A percentile compares a stretch with the other conserved stretches of the same genome.
phyloP scores from a whole-genome alignment of 2,329 filamentous ascomycete genomes.

The Penicillium occitanis region DNA sequence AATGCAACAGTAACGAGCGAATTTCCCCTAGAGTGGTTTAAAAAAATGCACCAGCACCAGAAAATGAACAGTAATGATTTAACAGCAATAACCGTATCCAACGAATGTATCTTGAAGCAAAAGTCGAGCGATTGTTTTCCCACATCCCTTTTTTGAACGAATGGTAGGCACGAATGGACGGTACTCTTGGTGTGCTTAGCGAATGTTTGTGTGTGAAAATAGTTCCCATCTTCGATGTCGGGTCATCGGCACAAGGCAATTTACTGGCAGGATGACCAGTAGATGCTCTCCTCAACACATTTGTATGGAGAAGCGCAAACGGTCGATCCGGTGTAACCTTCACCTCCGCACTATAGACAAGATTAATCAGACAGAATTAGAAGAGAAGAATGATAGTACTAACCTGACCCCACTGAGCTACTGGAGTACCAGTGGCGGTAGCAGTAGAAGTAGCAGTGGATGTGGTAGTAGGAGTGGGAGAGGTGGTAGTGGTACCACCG shows the following conservation, averaged over 20 bases:
- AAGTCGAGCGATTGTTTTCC: neutral
- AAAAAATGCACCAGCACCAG: neutral
- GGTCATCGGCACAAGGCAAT: neutral
- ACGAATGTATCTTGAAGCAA: neutral
- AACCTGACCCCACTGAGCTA: constrained; percentile 20
- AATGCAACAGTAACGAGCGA: constrained; percentile 11
- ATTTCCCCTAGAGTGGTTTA: neutral
- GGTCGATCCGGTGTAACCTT: constrained; percentile 19
- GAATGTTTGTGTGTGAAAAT: neutral
- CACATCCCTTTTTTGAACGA: neutral
- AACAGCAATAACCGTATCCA: neutral
- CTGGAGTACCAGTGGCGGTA: constrained; percentile 16
- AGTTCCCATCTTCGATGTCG: neutral
- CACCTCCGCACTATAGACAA: constrained; percentile 16
- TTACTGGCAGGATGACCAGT: constrained; percentile 21
- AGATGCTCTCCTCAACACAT: constrained; percentile 17
- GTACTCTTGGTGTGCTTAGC: neutral
- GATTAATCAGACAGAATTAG: neutral
- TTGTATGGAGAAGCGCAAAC: constrained; percentile 18
- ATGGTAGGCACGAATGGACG: neutral
- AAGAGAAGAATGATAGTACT: neutral
- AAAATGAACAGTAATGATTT: neutral
- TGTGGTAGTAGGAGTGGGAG: neutral
- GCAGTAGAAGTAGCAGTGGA: constrained; percentile 2
- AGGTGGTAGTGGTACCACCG: constrained; percentile 27